Percentiles rank a stretch among this genome's conserved stretches.
These are phyloP conservation scores for Pseudocercospora musae DNA, from an alignment of 2,329 filamentous ascomycete genomes.

Conservation along the genomic window DNA sequence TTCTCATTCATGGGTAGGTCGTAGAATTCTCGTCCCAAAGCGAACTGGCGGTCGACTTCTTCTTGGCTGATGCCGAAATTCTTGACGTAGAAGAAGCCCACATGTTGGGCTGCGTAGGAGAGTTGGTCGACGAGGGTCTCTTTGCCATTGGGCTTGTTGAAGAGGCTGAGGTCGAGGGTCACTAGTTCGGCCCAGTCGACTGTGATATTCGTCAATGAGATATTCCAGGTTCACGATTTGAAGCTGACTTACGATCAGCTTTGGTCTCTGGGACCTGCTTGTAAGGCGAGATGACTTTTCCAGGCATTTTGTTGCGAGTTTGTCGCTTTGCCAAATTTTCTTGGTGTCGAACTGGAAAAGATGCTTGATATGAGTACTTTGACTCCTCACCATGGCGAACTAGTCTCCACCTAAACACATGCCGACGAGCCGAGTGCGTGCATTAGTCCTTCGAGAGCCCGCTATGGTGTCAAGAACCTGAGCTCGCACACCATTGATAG, in stretches of 20 bases:
- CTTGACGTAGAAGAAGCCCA: slow-evolving; percentile 62
- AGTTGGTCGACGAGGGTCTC: slow-evolving; percentile 52
- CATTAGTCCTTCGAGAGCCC: slow-evolving; percentile 5
- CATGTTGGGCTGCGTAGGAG: slow-evolving; percentile 43
- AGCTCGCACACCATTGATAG: slow-evolving; percentile 22
- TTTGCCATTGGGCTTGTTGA: slow-evolving; percentile 53
- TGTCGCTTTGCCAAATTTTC: neutral
- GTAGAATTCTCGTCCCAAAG: slow-evolving; percentile 58
- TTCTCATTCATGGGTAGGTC: slow-evolving; percentile 56
- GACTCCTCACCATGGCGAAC: neutral
- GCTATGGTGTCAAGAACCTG: slow-evolving; percentile 25
- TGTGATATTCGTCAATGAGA: slow-evolving; percentile 2
- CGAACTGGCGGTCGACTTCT: slow-evolving; percentile 58
- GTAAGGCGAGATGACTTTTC: slow-evolving; percentile 26
- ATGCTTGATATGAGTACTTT: neutral
- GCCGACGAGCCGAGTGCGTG: slow-evolving; percentile 17
- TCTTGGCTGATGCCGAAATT: slow-evolving; percentile 60
- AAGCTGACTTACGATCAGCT: slow-evolving; percentile 22
- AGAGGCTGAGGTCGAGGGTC: slow-evolving; percentile 55
- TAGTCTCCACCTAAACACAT: slow-evolving; percentile 5
- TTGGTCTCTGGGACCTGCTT: slow-evolving; percentile 35
- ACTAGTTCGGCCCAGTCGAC: slow-evolving; percentile 53
- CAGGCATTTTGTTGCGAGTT: slow-evolving; percentile 14
- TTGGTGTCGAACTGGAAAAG: neutral
- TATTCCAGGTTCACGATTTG: neutral